A percentile compares a stretch with the other conserved stretches of the same genome.
These are phyloP conservation scores for Neonothopanus nambi DNA, from an alignment of 1,284 basidiomycete species.

Conservation along the genomic window DNA sequence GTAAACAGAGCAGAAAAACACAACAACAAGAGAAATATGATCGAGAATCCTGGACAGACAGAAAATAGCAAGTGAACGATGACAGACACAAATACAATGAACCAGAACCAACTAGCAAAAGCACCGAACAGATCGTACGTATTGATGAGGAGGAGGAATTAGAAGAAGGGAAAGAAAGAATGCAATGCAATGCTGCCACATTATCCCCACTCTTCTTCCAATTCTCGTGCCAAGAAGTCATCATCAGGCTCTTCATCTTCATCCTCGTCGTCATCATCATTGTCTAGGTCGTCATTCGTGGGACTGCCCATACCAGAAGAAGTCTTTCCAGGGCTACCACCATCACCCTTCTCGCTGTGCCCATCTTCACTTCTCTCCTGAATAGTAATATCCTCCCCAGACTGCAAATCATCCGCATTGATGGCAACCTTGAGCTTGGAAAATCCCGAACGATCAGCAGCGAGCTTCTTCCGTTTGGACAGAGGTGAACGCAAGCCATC, in stretches of 20 bases:
- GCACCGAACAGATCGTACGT: background rate
- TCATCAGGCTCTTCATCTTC: constrained; percentile 55
- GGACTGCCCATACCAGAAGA: constrained; percentile 8
- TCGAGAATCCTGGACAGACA: background rate
- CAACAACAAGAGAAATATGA: background rate
- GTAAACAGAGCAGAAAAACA: background rate
- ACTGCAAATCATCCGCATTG: constrained; percentile 52
- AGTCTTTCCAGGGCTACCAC: too few species aligned
- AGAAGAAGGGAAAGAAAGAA: background rate
- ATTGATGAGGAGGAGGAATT: background rate
- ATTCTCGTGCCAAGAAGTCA: constrained; percentile 72
- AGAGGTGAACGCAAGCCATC: constrained; percentile 62
- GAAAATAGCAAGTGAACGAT: background rate
- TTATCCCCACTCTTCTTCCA: constrained; percentile 75
- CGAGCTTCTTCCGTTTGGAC: constrained; percentile 74
- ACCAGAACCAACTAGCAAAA: background rate
- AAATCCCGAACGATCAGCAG: constrained; percentile 57
- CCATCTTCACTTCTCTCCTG: constrained; percentile 22
- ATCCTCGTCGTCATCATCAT: constrained; percentile 41
- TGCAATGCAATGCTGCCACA: background rate
- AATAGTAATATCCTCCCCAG: constrained; percentile 13
- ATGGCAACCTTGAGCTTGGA: constrained; percentile 70
- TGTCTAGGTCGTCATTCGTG: constrained; percentile 30
- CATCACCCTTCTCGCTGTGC: constrained; percentile 23
- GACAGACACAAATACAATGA: background rate